A percentile compares a stretch with the other conserved stretches of the same genome.
phyloP scores from a whole-genome alignment of 352 stramenopile species.

The Phytophthora syringae region DNA sequence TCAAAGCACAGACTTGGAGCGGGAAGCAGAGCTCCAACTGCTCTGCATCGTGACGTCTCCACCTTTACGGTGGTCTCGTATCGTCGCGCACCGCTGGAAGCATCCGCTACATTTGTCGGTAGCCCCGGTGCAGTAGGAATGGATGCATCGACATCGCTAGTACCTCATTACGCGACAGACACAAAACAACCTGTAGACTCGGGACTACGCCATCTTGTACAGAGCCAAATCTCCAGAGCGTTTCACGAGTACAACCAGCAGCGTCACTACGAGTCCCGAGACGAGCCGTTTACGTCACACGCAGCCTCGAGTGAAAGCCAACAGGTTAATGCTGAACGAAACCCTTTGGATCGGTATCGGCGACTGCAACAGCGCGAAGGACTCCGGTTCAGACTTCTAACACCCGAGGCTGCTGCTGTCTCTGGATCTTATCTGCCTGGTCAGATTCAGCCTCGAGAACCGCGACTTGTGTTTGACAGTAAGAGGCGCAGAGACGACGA shows the following conservation, averaged over 20 bases:
- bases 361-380: slow-evolving; percentile 34
- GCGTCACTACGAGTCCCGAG: neutral
- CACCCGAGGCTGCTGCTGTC: slow-evolving; percentile 12
- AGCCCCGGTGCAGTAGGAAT: slow-evolving; percentile 1
- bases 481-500: slow-evolving; percentile 8
- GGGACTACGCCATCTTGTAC: slow-evolving; percentile 34
- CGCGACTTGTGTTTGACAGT: slow-evolving; percentile 33
- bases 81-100: slow-evolving; percentile 36
- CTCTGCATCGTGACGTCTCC: slow-evolving; percentile 46
- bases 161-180: slow-evolving; percentile 31
- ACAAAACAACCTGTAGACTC: slow-evolving; percentile 21
- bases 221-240: slow-evolving; percentile 45
- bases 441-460: slow-evolving; percentile 10
- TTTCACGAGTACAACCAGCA: slow-evolving; percentile 48
- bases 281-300: slow-evolving; percentile 1
- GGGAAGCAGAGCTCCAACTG: slow-evolving; percentile 29
- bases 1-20: slow-evolving; percentile 4
- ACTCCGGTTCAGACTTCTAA: slow-evolving; percentile 28
- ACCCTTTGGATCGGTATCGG: slow-evolving; percentile 18
- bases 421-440: slow-evolving; percentile 17
- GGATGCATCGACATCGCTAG: slow-evolving; percentile 10
- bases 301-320: neutral
- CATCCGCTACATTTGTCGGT: neutral
- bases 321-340: neutral
- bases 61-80: slow-evolving; percentile 55